A percentile compares a stretch with the other conserved stretches of the same genome.
Conservation (phyloP, 495 filamentous ascomycete species). For the Trypethelium eluteriae region DNA sequence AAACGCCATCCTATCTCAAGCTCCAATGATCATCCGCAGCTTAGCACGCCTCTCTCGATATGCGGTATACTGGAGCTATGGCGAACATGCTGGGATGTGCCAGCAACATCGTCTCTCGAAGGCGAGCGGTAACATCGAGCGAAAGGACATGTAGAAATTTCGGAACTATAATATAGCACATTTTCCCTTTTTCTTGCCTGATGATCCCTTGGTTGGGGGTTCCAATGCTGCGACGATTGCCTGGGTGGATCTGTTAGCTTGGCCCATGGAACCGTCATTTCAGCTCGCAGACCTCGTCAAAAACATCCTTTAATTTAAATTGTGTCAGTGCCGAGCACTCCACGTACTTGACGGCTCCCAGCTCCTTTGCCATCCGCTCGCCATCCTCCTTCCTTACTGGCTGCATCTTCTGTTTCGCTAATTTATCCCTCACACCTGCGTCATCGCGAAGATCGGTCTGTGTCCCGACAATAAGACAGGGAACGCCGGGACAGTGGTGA, state of each 20-base stretch:
- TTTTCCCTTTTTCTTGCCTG: constrained; percentile 22
- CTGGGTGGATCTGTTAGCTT: constrained; percentile 18
- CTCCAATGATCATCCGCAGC: neutral
- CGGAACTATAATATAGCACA: constrained; percentile 18
- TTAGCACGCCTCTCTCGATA: neutral
- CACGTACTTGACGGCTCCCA: constrained; percentile 95
- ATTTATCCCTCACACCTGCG: constrained; percentile 76
- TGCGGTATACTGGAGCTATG: neutral
- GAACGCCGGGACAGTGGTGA: constrained; percentile 96
- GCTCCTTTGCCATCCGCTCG: constrained; percentile 90
- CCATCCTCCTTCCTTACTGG: constrained; percentile 88
- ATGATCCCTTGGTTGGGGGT: constrained; percentile 26
- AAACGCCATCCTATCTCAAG: constrained; percentile 14
- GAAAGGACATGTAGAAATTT: neutral
- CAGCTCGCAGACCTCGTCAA: constrained; percentile 73
- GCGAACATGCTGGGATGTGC: neutral
- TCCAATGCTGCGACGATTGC: constrained; percentile 40
- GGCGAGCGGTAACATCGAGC: neutral
- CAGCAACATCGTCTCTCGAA: neutral
- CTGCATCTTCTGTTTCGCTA: constrained; percentile 88
- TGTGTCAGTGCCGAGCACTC: constrained; percentile 97
- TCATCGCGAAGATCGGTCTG: constrained; percentile 96
- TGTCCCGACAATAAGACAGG: constrained; percentile 95
- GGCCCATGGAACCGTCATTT: neutral
- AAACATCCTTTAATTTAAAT: constrained; percentile 98